phyloP scores from a whole-genome alignment of 129 eudicot genomes.

The sunflower (Helianthus annuus) region DNA sequence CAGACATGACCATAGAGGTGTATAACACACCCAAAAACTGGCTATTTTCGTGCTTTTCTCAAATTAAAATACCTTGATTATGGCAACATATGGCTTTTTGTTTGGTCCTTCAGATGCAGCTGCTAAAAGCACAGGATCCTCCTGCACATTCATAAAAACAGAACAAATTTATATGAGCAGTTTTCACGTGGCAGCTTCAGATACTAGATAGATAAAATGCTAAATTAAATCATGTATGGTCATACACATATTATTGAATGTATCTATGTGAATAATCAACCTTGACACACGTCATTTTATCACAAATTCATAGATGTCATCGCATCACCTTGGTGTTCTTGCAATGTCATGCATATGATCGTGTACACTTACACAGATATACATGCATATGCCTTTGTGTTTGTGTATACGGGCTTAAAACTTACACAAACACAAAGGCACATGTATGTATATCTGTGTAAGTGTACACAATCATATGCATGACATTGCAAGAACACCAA shows the following conservation, averaged over 20 bases:
- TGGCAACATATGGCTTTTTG: slow-evolving; percentile 95
- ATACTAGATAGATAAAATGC: neutral
- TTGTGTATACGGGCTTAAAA: neutral
- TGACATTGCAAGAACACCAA: slow-evolving; percentile 6
- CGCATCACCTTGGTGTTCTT: slow-evolving; percentile 1
- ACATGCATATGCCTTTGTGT: neutral
- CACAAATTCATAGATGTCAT: neutral
- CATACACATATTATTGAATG: no score
- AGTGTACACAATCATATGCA: neutral
- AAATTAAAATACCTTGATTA: slow-evolving; percentile 62
- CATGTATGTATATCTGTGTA: neutral
- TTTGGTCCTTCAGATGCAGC: slow-evolving; percentile 55
- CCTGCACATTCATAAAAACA: slow-evolving; percentile 46
- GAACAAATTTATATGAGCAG: slow-evolving; percentile 12
- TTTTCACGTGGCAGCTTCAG: no score
- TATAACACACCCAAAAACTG: no score
- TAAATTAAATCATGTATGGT: neutral
- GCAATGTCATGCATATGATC: neutral
- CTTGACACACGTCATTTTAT: no score
- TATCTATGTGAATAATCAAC: no score
- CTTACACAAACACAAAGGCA: neutral
- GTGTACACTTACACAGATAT: neutral
- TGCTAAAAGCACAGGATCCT: slow-evolving; percentile 88
- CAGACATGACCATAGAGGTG: no score
- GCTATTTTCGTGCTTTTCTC: no score